Evolutionary conservation across 768 basidiomycete genomes (phyloP).

Genomic region (Collybiopsis luxurians): DNA sequence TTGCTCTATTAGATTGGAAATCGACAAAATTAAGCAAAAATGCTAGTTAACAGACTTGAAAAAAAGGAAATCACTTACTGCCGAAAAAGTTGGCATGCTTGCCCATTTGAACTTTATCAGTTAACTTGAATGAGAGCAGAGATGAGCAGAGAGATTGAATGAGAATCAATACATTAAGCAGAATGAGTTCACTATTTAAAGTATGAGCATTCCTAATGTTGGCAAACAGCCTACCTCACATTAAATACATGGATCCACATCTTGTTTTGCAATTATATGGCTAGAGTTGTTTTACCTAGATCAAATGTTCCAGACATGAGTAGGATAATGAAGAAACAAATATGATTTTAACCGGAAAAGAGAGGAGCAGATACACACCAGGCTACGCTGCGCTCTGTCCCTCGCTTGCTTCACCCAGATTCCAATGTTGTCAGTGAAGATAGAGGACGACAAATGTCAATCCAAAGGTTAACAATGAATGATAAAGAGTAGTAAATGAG

Average conservation of each 20-base stretch:
- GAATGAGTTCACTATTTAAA: slow-evolving; percentile 50
- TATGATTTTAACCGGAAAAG: not conserved
- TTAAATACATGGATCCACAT: slow-evolving; percentile 93
- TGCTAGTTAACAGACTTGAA: too few species aligned
- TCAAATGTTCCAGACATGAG: slow-evolving; percentile 98
- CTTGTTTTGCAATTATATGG: slow-evolving; percentile 92
- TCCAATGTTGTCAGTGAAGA: too few species aligned
- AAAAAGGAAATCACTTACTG: slow-evolving; percentile 8
- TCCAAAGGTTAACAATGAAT: too few species aligned
- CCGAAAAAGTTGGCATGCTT: slow-evolving; percentile 38
- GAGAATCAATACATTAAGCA: slow-evolving; percentile 1
- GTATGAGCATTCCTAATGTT: slow-evolving; percentile 78
- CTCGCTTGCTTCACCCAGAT: too few species aligned
- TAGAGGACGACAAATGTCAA: too few species aligned
- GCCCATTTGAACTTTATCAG: slow-evolving; percentile 46
- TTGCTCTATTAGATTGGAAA: not conserved
- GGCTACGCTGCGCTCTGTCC: too few species aligned
- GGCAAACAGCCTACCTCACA: slow-evolving; percentile 88
- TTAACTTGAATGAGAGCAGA: slow-evolving; percentile 37
- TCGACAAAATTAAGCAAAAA: slow-evolving; percentile 12
- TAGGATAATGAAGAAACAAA: slow-evolving; percentile 40
- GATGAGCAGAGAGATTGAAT: slow-evolving; percentile 40
- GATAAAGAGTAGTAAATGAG: too few species aligned
- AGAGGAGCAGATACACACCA: slow-evolving; percentile 29
- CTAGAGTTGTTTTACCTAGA: slow-evolving; percentile 93